Conservation (phyloP, 2,329 filamentous ascomycete species). For the Colletotrichum liaoningense region DNA sequence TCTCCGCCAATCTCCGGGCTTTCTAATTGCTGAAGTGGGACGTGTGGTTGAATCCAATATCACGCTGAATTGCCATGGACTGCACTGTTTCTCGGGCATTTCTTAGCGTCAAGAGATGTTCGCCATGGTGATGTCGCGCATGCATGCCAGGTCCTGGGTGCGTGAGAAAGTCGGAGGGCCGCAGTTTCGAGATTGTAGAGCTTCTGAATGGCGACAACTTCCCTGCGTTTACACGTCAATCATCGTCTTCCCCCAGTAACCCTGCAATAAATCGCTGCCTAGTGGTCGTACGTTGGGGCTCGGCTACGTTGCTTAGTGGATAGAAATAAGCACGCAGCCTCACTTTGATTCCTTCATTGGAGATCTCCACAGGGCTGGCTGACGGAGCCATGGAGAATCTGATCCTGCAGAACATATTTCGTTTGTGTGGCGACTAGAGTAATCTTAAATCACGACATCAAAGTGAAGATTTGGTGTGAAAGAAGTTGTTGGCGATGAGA, state of each 20-base stretch:
- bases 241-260: not conserved
- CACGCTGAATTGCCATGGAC: too few species aligned
- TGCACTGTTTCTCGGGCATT: too few species aligned
- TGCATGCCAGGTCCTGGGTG: not conserved
- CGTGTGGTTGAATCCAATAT: too few species aligned
- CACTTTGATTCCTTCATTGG: not conserved
- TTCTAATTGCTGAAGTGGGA: too few species aligned
- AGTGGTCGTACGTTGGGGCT: not conserved
- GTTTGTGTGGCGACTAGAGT: too few species aligned
- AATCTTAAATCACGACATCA: too few species aligned
- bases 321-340: not conserved
- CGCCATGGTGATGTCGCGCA: not conserved
- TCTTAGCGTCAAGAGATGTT: too few species aligned
- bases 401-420: too few species aligned
- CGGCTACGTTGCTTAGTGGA: not conserved
- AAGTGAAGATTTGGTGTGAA: too few species aligned
- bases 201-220: not conserved
- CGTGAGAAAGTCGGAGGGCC: not conserved
- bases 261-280: not conserved
- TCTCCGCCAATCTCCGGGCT: too few species aligned
- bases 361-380: not conserved
- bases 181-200: not conserved
- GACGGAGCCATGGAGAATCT: not conserved
- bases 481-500: too few species aligned
- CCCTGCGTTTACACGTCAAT: not conserved